Base-by-base conservation (phyloP, 768 basidiomycete genomes). In the Podaxis sp. region DNA sequence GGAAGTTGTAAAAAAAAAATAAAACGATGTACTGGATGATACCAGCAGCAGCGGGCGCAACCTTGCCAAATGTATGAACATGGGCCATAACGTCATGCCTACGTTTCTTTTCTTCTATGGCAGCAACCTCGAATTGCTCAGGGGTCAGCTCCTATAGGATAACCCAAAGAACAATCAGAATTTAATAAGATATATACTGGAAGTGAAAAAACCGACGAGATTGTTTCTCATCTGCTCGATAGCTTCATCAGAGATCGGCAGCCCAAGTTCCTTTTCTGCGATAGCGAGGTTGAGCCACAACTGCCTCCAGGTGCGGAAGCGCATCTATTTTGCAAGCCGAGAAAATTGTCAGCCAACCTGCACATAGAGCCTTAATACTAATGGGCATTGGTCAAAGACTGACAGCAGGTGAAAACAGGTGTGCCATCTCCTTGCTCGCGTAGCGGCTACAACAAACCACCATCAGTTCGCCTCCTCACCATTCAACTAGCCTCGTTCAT, bases 31-130 rank as follows among this genome's bases (percentile, higher is more conserved):
- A 93, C 92, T 98, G 96, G 67, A 98, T 97, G 70, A 98, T 96
- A 17, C 94, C 93, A 15, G 95, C 95, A 25, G 96, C 96, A 37
- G 93, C 91, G 8, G 96, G 96, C 0, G 96, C 96, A 57, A 96
- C 90, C 50, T 82, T 84, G 4, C 96, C 96, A 72, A 98, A 99
- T 3, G 96, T 97, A 77, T 98, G 94, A 49, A 99, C 97, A 71
- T 99, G 97, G 0, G 97, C 97, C 97, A 99, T 99, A 49, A 99
- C 97, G 76, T 99, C 97, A 77, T 99, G 97, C 12, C 97, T 84
- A 25, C 97, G 80, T 77, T 94, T 97, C 80, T 97, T 98, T 78
- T 99, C 97, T 74, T 99, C 97, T 59, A 83, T 78, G 0, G 94
- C 96, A 1, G 97, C 97, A 57, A 92, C 81, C 66, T 88, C 89